These are phyloP conservation scores for Phytophthora brassicae DNA, from an alignment of 352 stramenopile species.

Conservation along the genomic window DNA sequence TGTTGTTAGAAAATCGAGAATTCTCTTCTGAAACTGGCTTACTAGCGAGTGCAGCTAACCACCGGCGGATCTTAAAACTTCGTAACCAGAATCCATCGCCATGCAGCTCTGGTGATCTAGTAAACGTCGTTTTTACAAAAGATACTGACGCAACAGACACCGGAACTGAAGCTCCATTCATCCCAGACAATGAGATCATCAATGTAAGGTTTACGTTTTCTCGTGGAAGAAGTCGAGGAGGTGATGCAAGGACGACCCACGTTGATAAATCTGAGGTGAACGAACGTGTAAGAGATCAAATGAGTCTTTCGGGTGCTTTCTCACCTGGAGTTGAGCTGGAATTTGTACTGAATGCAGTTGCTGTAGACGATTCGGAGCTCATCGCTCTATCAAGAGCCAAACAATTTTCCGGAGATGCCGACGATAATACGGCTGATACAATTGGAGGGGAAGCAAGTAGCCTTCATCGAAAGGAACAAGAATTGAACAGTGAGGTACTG, in stretches of 20 bases:
- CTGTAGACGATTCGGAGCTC: constrained; percentile 4
- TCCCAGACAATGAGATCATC: constrained; percentile 45
- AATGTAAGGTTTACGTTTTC: constrained; percentile 66
- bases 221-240: constrained; percentile 22
- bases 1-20: constrained; percentile 1
- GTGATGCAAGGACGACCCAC: not conserved
- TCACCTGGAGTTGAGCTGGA: constrained; percentile 61
- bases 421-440: not conserved
- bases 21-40: not conserved
- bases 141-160: not conserved
- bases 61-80: constrained; percentile 60
- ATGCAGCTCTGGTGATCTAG: not conserved
- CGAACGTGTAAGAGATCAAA: constrained; percentile 15
- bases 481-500: not conserved
- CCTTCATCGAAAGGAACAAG: not conserved
- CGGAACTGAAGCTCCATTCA: not conserved
- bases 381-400: not conserved
- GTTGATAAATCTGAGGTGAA: constrained; percentile 2
- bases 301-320: constrained; percentile 45
- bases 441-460: not conserved
- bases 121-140: not conserved
- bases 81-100: constrained; percentile 36
- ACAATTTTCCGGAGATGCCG: not conserved
- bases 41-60: constrained; percentile 47
- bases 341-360: constrained; percentile 34